Evolutionary conservation across 192 early-diverging fungal species (phyloP).

Genomic region (Diversispora eburnea): DNA sequence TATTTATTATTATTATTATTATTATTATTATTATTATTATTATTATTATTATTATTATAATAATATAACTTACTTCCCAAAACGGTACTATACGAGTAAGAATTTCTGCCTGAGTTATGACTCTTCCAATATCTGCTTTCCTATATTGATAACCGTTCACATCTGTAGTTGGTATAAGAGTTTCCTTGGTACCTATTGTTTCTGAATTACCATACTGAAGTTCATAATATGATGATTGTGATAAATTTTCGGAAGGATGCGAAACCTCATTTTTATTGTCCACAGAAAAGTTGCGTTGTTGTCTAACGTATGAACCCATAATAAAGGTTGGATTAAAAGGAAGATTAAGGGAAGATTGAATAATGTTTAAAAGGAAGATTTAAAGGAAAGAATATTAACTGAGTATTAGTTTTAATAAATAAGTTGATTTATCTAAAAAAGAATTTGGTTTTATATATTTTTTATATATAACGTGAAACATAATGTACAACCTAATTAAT

Average conservation of each 20-base stretch:
- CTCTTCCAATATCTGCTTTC: constrained; percentile 1
- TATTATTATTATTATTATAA: too few species aligned
- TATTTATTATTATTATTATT: background rate
- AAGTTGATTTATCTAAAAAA: too few species aligned
- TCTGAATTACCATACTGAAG: background rate
- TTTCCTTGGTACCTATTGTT: background rate
- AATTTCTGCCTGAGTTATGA: constrained; percentile 19
- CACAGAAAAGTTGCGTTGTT: background rate
- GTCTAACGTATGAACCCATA: background rate
- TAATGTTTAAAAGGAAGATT: too few species aligned
- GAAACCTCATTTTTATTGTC: background rate
- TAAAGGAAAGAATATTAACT: too few species aligned
- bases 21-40: background rate
- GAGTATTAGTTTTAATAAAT: too few species aligned
- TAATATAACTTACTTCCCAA: constrained; percentile 18
- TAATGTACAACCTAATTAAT: too few species aligned
- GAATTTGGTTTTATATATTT: too few species aligned
- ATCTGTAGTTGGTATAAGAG: background rate
- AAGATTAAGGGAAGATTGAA: too few species aligned
- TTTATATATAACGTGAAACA: too few species aligned
- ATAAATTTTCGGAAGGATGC: background rate
- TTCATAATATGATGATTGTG: too few species aligned
- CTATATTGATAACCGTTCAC: constrained; percentile 11
- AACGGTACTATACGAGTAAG: constrained; percentile 10
- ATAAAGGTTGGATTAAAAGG: too few species aligned